A percentile compares a stretch with the other conserved stretches of the same genome.
Conservation (phyloP, 176 grass and related monocot genomes). For the Oryza nivara region DNA sequence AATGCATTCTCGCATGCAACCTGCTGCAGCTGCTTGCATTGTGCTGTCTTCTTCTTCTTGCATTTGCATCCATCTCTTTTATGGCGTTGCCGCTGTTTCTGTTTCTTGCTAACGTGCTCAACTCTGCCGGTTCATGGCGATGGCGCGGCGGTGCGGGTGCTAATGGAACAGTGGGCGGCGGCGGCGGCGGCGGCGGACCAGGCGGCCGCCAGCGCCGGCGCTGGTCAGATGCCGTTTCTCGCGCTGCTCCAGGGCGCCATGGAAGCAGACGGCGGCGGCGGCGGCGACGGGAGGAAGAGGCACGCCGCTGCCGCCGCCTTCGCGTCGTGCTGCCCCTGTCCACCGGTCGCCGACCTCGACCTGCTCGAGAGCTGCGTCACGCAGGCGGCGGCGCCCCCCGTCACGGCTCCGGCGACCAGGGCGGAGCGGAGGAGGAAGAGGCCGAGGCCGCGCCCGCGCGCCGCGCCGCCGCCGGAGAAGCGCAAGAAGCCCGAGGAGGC, state of each 20-base stretch:
- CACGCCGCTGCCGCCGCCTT: not conserved
- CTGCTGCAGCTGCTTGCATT: not conserved
- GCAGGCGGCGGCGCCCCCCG: conserved; percentile 30
- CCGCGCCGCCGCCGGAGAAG: conserved; percentile 37
- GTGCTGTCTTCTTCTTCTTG: too few species aligned
- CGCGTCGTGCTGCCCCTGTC: conserved; percentile 7
- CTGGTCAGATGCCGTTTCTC: conserved; percentile 67
- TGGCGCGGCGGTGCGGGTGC: conserved; percentile 13
- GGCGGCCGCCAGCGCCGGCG: conserved; percentile 26
- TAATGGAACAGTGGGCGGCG: conserved; percentile 67
- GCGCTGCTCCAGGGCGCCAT: conserved; percentile 68
- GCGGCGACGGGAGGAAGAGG: conserved; percentile 2
- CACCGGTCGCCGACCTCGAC: conserved; percentile 44
- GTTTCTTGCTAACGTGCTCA: conserved; percentile 33
- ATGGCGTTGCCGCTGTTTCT: conserved; percentile 24
- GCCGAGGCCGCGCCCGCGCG: conserved; percentile 38
- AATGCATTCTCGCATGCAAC: conserved; percentile 43
- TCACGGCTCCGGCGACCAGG: not conserved
- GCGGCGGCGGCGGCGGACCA: conserved; percentile 49
- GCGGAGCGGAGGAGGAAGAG: conserved; percentile 51
- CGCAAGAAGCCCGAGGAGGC: conserved; percentile 76
- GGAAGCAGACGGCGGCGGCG: not conserved
- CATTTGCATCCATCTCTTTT: conserved; percentile 25
- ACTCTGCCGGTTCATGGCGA: conserved; percentile 15
- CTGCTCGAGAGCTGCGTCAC: conserved; percentile 91